Evolutionary conservation across 768 basidiomycete species (phyloP), one percentile per base, ranked within the genome.

Genomic region (Phanerochaete carnosa): DNA sequence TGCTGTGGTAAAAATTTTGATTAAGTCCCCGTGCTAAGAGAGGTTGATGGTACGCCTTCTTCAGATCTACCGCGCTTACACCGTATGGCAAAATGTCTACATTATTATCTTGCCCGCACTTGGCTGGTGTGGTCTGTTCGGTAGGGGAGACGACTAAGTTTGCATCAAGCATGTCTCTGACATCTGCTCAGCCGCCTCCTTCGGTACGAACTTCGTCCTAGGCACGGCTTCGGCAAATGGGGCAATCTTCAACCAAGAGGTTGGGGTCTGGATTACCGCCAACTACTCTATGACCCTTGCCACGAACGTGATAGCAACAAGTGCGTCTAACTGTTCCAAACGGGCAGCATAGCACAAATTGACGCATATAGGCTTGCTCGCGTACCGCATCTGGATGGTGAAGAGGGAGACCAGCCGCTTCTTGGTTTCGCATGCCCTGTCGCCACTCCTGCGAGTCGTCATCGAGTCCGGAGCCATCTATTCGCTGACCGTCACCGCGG

Each of bases 391-490:
- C 46, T 72, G 73, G 70, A 50, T 62, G 7, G 68, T 70, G 32
- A 73, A 73, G 23, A 59, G 61, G 11, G 62, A 57, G 16, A 60
- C 69, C 6, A 59, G 60, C 13, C 66, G 57, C 32, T 64, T 65
- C 62, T 55, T 61, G 35, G 56, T 55, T 3, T 49, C 43, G 1
- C 60, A 66, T 51, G 56, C 63, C 22, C 60, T 69, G 7, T 61
- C 61, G 3, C 69, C 72, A 1, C 51, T 76, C 2, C 58, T 79
- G 13, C 60, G 63, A 37, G 66, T 75, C 32, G 65, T 77, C 50
- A 55, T 78, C 52, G 77, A 79, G 55, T 72, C 75, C 11, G 77
- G 77, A 23, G 64, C 66, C 12, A 66, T 79, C 5, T 79, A 78
- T 58, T 75, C 75, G 1, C 1, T 73, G 55, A 72, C 75, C 1